These are phyloP conservation scores for Penstemon newberryi DNA, from an alignment of 257 asterid species.

Conservation along the genomic window DNA sequence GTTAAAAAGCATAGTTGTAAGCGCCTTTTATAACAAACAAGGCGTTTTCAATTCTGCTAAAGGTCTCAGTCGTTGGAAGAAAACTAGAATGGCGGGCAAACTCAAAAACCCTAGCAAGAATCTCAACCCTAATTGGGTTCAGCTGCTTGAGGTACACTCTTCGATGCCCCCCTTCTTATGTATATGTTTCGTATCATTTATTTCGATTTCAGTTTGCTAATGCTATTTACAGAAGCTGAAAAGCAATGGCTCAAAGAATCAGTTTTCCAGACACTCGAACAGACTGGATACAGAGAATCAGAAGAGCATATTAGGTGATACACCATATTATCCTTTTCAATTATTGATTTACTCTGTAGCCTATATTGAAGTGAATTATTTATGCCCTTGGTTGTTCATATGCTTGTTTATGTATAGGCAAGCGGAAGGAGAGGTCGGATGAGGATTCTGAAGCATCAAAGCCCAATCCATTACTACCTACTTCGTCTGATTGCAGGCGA, in stretches of 20 bases:
- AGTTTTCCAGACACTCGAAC: conserved; percentile 34
- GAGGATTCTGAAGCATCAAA: conserved; percentile 50
- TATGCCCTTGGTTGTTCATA: conserved; percentile 2
- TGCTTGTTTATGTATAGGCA: conserved; percentile 46
- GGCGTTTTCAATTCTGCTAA: not conserved
- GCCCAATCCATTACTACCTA: conserved; percentile 69
- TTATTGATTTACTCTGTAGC: not conserved
- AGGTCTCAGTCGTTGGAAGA: not conserved
- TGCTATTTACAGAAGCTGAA: conserved; percentile 63
- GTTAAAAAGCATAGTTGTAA: no score
- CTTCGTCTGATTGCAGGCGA: conserved; percentile 78
- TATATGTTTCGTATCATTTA: not conserved
- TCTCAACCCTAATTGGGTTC: conserved; percentile 93
- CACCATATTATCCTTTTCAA: not conserved
- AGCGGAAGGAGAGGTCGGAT: conserved; percentile 68
- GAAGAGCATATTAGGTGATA: conserved; percentile 48
- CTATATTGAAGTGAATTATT: not conserved
- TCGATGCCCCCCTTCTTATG: not conserved
- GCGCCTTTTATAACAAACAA: not conserved
- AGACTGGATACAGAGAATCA: conserved; percentile 34
- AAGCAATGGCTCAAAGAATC: conserved; percentile 50
- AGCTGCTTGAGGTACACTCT: conserved; percentile 60
- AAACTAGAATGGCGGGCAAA: conserved; percentile 41
- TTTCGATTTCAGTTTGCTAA: conserved; percentile 12
- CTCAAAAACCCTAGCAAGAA: conserved; percentile 56